These are phyloP conservation scores for Fusarium torulosum DNA, from an alignment of 2,329 filamentous ascomycete species.

Conservation along the genomic window DNA sequence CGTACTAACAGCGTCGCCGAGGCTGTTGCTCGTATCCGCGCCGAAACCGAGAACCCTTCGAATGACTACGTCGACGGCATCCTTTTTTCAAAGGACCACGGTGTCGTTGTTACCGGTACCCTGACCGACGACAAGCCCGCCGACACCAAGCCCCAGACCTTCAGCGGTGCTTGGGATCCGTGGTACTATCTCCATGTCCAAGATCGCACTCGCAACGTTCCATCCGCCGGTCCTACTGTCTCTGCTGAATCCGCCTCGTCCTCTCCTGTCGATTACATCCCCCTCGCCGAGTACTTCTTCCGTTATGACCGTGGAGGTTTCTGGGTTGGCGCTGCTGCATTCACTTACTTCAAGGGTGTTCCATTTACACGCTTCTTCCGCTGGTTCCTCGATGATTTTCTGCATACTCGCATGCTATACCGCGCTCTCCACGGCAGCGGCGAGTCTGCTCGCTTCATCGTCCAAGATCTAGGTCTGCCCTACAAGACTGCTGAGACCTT, in stretches of 20 bases:
- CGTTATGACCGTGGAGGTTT: constrained; percentile 81
- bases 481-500: constrained; percentile 66
- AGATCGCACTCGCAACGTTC: constrained; percentile 52
- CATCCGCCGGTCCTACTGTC: constrained; percentile 34
- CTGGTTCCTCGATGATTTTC: constrained; percentile 78
- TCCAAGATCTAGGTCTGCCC: constrained; percentile 75
- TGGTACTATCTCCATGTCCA: constrained; percentile 81
- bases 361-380: constrained; percentile 75
- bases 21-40: constrained; percentile 58
- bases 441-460: constrained; percentile 72
- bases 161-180: constrained; percentile 71
- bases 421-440: constrained; percentile 76
- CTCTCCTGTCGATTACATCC: constrained; percentile 67
- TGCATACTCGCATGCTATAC: constrained; percentile 81
- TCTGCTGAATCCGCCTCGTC: constrained; percentile 40
- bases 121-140: constrained; percentile 62
- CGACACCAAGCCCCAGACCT: constrained; percentile 62
- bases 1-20: constrained; percentile 57
- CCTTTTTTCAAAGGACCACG: constrained; percentile 66
- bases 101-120: constrained; percentile 71
- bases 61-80: constrained; percentile 79
- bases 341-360: constrained; percentile 73
- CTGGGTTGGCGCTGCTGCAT: constrained; percentile 77
- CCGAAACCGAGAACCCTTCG: constrained; percentile 54
- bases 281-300: constrained; percentile 79